These are phyloP conservation scores for Pichia heedii DNA, from an alignment of 805 yeast genomes.

Conservation along the genomic window DNA sequence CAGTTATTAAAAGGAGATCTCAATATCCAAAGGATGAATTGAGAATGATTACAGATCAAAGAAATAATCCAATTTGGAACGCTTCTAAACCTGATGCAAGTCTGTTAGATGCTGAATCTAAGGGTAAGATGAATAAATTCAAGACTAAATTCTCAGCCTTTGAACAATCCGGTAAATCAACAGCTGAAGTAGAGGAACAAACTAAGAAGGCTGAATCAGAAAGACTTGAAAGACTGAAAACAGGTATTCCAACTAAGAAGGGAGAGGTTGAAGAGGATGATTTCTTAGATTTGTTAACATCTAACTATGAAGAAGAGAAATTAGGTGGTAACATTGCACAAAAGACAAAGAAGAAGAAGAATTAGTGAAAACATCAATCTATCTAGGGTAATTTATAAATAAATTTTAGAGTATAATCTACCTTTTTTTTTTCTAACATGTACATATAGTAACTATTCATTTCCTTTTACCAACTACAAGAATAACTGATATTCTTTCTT, in stretches of 20 bases:
- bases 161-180: conserved; percentile 28
- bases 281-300: conserved; percentile 53
- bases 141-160: conserved; percentile 55
- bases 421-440: neutral
- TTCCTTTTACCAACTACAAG: conserved; percentile 33
- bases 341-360: conserved; percentile 23
- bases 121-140: conserved; percentile 72
- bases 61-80: conserved; percentile 84
- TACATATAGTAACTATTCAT: neutral
- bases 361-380: too few species aligned
- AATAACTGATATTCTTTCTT: conserved; percentile 39
- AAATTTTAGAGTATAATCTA: neutral
- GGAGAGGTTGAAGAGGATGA: conserved; percentile 23
- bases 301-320: conserved; percentile 27
- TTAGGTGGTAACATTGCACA: conserved; percentile 29
- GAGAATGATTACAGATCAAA: conserved; percentile 79
- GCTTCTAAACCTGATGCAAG: conserved; percentile 71
- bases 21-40: conserved; percentile 84
- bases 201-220: conserved; percentile 22
- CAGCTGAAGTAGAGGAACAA: conserved; percentile 20
- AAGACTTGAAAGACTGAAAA: conserved; percentile 22
- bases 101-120: conserved; percentile 70
- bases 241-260: conserved; percentile 20
- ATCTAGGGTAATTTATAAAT: too few species aligned
- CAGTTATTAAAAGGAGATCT: conserved; percentile 73